These are phyloP conservation scores for Ampelocalamus luodianensis DNA, from an alignment of 176 grass and related monocot species.

Conservation along the genomic window DNA sequence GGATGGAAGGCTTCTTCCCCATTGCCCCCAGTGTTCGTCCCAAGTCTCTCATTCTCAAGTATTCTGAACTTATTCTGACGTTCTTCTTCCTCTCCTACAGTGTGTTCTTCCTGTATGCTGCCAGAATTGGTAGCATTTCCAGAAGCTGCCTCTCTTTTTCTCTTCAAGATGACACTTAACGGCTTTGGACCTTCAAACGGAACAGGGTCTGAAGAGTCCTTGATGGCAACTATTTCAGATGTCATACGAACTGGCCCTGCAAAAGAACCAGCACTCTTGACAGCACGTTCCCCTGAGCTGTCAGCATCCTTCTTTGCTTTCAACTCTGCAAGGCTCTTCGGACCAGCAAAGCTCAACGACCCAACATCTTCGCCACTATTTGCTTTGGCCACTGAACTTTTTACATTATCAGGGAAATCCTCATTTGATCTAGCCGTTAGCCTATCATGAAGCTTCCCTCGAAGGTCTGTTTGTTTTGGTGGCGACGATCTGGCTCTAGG, in stretches of 20 bases:
- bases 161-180: conserved; percentile 61
- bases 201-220: conserved; percentile 37
- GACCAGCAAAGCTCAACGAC: conserved; percentile 56
- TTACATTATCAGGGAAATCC: conserved; percentile 11
- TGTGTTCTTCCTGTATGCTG: conserved; percentile 23
- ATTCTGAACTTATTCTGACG: conserved; percentile 16
- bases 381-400: conserved; percentile 30
- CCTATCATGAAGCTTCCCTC: conserved; percentile 59
- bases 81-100: conserved; percentile 24
- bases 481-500: conserved; percentile 52
- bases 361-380: conserved; percentile 35
- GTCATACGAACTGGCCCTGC: conserved; percentile 25
- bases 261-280: conserved; percentile 16
- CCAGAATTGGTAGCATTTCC: conserved; percentile 33
- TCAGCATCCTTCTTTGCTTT: conserved; percentile 56
- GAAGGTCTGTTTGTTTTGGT: conserved; percentile 35
- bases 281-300: conserved; percentile 30
- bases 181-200: conserved; percentile 65
- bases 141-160: conserved; percentile 49
- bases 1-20: conserved; percentile 44
- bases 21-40: conserved; percentile 6
- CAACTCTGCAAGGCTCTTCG: conserved; percentile 73
- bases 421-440: conserved; percentile 51
- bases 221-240: conserved; percentile 41
- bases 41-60: not conserved